Evolutionary conservation across 108 stramenopile species (phyloP).

Genomic region (Skeletonema tropicum): DNA sequence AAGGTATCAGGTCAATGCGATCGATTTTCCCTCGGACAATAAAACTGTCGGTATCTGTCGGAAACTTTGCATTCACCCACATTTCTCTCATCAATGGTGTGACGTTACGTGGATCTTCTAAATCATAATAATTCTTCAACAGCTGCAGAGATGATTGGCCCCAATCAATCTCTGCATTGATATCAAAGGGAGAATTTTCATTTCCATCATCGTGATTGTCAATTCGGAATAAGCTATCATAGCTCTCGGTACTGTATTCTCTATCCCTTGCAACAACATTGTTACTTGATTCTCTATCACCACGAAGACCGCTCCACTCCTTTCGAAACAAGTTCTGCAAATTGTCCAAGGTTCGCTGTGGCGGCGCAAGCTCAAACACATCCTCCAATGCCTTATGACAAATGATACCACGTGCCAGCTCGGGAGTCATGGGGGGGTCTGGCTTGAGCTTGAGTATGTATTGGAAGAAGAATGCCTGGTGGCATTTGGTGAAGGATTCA

Average conservation of each 20-base stretch:
- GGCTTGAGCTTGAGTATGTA: constrained; percentile 74
- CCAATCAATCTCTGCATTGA: constrained; percentile 77
- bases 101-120: constrained; percentile 74
- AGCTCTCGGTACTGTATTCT: constrained; percentile 15
- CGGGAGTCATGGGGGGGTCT: constrained; percentile 60
- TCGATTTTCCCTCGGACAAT: constrained; percentile 85
- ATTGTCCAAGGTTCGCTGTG: constrained; percentile 68
- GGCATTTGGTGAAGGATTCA: constrained; percentile 77
- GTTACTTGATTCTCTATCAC: background rate
- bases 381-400: constrained; percentile 85
- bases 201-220: constrained; percentile 23
- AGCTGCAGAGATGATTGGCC: constrained; percentile 70
- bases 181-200: constrained; percentile 27
- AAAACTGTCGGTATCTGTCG: constrained; percentile 32
- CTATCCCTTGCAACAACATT: background rate
- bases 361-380: constrained; percentile 77
- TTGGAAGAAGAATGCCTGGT: constrained; percentile 87
- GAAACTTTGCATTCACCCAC: constrained; percentile 70
- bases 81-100: constrained; percentile 78
- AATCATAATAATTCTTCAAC: constrained; percentile 73
- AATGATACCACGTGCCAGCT: constrained; percentile 73
- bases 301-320: constrained; percentile 54
- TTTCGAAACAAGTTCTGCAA: constrained; percentile 82
- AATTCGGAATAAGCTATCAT: constrained; percentile 61
- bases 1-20: constrained; percentile 76